Evolutionary conservation across 2,329 filamentous ascomycete species (phyloP).

Genomic region (Neobulgaria alba): DNA sequence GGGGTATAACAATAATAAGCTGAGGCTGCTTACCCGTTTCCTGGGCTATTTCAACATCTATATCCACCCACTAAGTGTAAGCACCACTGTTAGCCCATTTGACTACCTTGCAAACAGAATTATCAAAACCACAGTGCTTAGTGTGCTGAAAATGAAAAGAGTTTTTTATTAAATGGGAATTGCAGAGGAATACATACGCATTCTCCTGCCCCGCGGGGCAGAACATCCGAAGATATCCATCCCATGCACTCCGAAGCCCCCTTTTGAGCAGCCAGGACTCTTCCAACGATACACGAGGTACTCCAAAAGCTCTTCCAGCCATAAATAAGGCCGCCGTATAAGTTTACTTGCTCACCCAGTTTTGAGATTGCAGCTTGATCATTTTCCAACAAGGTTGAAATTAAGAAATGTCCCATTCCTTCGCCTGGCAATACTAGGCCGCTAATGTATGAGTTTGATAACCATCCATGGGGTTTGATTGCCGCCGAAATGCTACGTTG

Average conservation of each 20-base stretch:
- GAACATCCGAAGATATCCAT: slow-evolving; percentile 55
- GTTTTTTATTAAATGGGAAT: too few relatives aligned
- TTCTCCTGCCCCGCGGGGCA: slow-evolving; percentile 41
- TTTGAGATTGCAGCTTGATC: slow-evolving; percentile 50
- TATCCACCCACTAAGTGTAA: slow-evolving; percentile 40
- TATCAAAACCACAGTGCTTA: too few relatives aligned
- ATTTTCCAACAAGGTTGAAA: slow-evolving; percentile 57
- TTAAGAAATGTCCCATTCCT: slow-evolving; percentile 52
- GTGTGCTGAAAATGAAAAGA: too few relatives aligned
- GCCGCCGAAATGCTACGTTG: slow-evolving; percentile 44
- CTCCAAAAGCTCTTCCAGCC: slow-evolving; percentile 60
- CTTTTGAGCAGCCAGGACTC: slow-evolving; percentile 53
- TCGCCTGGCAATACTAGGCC: slow-evolving; percentile 58
- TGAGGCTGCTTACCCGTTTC: background rate
- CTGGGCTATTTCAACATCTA: slow-evolving; percentile 40
- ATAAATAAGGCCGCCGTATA: slow-evolving; percentile 58
- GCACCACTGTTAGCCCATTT: too few relatives aligned
- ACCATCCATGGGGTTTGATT: slow-evolving; percentile 53
- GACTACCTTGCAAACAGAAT: too few relatives aligned
- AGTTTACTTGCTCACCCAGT: slow-evolving; percentile 51
- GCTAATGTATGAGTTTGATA: slow-evolving; percentile 59
- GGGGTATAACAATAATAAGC: background rate
- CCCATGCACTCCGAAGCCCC: slow-evolving; percentile 59
- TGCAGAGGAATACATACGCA: slow-evolving; percentile 26
- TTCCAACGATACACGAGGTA: slow-evolving; percentile 55